phyloP scores from a whole-genome alignment of 2,329 filamentous ascomycete genomes.

The Myriosclerotinia duriaeana region DNA sequence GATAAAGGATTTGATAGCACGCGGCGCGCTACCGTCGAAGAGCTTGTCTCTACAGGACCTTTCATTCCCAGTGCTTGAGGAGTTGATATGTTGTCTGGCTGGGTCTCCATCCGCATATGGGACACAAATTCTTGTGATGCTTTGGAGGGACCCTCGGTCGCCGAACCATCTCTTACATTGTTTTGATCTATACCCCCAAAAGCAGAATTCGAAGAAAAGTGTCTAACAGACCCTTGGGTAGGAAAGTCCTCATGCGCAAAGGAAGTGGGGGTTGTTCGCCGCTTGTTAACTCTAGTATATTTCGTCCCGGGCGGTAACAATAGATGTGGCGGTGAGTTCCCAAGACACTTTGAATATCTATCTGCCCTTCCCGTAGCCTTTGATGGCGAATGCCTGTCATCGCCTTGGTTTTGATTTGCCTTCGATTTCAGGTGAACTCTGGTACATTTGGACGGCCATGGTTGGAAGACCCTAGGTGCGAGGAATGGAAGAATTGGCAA shows the following conservation, averaged over 20 bases:
- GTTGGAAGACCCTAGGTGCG: constrained; percentile 39
- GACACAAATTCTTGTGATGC: neutral
- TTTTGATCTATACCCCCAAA: neutral
- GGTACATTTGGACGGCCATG: constrained; percentile 36
- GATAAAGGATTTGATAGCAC: neutral
- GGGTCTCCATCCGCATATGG: neutral
- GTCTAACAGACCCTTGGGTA: neutral
- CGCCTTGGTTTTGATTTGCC: neutral
- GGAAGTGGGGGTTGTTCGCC: constrained; percentile 9
- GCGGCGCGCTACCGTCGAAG: neutral
- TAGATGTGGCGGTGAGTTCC: neutral
- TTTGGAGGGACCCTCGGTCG: neutral
- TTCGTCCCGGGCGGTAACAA: neutral
- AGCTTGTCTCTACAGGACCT: neutral
- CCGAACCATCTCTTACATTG: neutral
- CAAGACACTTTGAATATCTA: neutral
- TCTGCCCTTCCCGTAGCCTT: neutral
- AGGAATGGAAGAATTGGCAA: constrained; percentile 40
- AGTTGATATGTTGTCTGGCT: neutral
- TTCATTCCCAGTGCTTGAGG: neutral
- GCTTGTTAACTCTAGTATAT: constrained; percentile 9
- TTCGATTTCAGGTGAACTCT: constrained; percentile 22
- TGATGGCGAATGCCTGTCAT: neutral
- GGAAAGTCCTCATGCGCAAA: neutral
- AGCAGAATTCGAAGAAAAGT: neutral